Evolutionary conservation across 2,329 filamentous ascomycete genomes (phyloP).

Genomic region (Phoma sp.): DNA sequence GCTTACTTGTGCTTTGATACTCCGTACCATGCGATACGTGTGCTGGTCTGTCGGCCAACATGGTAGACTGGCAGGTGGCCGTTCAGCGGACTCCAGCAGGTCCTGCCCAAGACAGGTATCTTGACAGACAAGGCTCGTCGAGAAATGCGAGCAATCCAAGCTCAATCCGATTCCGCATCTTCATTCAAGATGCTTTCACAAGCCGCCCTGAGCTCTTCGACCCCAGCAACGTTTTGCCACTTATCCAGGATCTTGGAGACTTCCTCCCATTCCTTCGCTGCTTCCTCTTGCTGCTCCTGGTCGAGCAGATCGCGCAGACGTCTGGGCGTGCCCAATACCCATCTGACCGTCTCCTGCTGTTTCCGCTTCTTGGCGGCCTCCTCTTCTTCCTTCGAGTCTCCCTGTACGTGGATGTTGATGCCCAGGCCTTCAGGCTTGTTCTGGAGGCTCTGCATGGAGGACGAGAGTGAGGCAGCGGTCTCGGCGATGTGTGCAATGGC

Average conservation of each 20-base stretch:
- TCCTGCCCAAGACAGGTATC: too few species aligned
- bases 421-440: conserved; percentile 32
- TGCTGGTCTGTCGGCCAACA: too few species aligned
- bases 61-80: too few species aligned
- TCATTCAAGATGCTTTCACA: conserved; percentile 46
- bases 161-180: conserved; percentile 35
- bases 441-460: conserved; percentile 41
- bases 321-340: conserved; percentile 67
- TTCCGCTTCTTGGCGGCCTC: conserved; percentile 44
- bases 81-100: too few species aligned
- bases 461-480: conserved; percentile 55
- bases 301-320: conserved; percentile 64
- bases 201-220: conserved; percentile 46
- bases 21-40: too few species aligned
- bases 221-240: conserved; percentile 54
- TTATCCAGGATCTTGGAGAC: conserved; percentile 49
- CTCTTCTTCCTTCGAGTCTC: conserved; percentile 24
- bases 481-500: conserved; percentile 77
- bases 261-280: conserved; percentile 58
- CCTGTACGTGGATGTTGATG: conserved; percentile 31
- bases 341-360: conserved; percentile 64
- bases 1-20: too few species aligned
- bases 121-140: too few species aligned
- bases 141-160: too few species aligned
- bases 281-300: conserved; percentile 66